Evolutionary conservation across 371 early-diverging fungal genomes (phyloP), one percentile per base, ranked within the genome.

Genomic region (Capillidium rhysosporum): DNA sequence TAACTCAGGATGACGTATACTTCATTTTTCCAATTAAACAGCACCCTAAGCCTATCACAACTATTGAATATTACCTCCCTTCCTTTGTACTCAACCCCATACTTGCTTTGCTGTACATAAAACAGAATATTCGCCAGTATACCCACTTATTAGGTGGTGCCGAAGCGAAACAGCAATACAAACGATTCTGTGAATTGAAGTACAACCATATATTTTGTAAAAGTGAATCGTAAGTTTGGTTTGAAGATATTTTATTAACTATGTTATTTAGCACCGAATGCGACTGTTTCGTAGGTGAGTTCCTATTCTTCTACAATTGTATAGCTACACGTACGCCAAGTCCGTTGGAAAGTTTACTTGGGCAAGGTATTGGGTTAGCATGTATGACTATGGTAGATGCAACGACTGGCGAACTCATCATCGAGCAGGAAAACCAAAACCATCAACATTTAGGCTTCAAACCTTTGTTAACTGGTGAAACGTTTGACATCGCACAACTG

Each of bases 321-420:
- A 59, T 72, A 16, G 63, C 68, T 18, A 56, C 69, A 9, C 61
- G 73, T 10, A 52, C 67, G 0, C 66, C 69, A 28, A 63, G 79
- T 0, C 63, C 70, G 0, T 63, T 79, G n/a, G 86, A 86, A 54
- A 54, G 69, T 20, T 62, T 60, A 1, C 71, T 84, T 23, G 86
- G 86, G 0, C 68, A 76, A 57, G 89, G 89, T 21, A 69, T 84
- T 9, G 79, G 79, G 0, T 77, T 78, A 24, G 62, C 84, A 9
- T 77, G 71, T 41, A 52, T 86, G 0, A 78, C 80, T 10, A 56
- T 83, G 18, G 46, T 79, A 0, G 70, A 77, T 45, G 63, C 63
- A 0, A 54, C 25, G 12, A 44, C 64, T 1, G 55, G 59, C 12
- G 57, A 61, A 40, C 63, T 63, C 25, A 21, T 16, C 21, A 53